Percentiles rank a stretch among this genome's conserved stretches.
phyloP scores from a whole-genome alignment of 768 basidiomycete species.

The Mycena alexandri region DNA sequence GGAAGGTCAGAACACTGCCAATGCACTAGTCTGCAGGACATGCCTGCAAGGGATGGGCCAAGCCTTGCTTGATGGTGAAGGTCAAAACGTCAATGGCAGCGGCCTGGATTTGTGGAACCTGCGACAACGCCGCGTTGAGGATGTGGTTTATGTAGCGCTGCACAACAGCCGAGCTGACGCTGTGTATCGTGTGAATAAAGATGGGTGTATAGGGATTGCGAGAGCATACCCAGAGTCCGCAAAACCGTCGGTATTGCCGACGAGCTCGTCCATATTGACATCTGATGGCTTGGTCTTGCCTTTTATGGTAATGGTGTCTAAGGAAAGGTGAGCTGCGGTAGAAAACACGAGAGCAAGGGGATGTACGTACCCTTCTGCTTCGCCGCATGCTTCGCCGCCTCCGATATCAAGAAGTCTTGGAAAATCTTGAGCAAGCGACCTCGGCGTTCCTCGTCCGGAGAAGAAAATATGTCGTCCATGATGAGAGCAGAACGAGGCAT shows the following conservation, averaged over 20 bases:
- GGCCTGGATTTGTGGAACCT: constrained; percentile 76
- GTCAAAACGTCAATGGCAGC: constrained; percentile 91
- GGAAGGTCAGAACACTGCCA: neutral
- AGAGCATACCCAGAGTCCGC: constrained; percentile 93
- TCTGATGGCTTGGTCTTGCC: constrained; percentile 58
- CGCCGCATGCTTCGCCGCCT: constrained; percentile 81
- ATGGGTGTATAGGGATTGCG: neutral
- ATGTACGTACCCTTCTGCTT: constrained; percentile 76
- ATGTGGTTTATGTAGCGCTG: constrained; percentile 92
- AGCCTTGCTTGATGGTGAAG: constrained; percentile 94
- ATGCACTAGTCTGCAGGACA: constrained; percentile 33
- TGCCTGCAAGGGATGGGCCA: constrained; percentile 94
- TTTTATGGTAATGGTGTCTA: constrained; percentile 55
- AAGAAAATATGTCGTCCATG: constrained; percentile 91
- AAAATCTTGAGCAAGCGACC: constrained; percentile 87
- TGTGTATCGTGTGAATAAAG: constrained; percentile 46
- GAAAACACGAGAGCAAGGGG: neutral
- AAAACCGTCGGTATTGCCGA: constrained; percentile 95
- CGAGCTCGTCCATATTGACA: constrained; percentile 93
- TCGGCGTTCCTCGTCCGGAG: constrained; percentile 77
- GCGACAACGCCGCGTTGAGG: constrained; percentile 82
- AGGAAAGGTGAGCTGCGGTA: constrained; percentile 10
- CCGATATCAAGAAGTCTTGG: constrained; percentile 90
- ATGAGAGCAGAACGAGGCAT: constrained; percentile 80
- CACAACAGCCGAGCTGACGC: constrained; percentile 93